These are phyloP conservation scores for Eleusine coracana DNA, from an alignment of 176 grass and related monocot species.

Conservation along the genomic window DNA sequence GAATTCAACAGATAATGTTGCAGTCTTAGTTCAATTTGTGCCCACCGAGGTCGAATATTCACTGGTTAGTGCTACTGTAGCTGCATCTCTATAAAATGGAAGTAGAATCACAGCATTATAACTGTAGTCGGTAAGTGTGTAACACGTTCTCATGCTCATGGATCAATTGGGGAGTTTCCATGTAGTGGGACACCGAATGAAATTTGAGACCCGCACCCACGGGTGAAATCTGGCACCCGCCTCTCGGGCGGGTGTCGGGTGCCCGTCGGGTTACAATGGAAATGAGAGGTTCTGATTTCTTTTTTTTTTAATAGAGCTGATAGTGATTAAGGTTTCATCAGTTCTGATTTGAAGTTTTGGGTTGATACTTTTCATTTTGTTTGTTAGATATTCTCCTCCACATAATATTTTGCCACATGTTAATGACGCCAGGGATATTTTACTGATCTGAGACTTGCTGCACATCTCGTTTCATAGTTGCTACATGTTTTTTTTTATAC, in stretches of 20 bases:
- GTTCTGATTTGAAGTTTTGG: neutral
- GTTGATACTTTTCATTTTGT: neutral
- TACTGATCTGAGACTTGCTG: neutral
- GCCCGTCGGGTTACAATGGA: too few species aligned
- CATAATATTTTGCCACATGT: neutral
- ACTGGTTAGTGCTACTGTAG: neutral
- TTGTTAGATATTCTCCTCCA: neutral
- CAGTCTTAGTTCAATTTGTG: slow-evolving; percentile 1
- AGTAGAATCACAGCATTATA: neutral
- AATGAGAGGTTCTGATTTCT: neutral
- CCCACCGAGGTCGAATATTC: neutral
- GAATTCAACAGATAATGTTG: neutral
- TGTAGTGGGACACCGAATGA: neutral
- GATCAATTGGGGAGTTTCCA: neutral
- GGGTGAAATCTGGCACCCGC: too few species aligned
- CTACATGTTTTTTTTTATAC: neutral
- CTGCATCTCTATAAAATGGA: too few species aligned
- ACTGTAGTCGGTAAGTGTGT: neutral
- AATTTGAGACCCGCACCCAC: too few species aligned
- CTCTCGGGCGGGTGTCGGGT: too few species aligned
- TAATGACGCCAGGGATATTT: neutral
- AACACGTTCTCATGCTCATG: neutral
- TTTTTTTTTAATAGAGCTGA: neutral
- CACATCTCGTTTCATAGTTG: neutral
- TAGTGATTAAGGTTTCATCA: neutral